Percentiles rank a stretch among this genome's conserved stretches.
Conservation (phyloP, 495 filamentous ascomycete genomes). For the Daldinia grandis region DNA sequence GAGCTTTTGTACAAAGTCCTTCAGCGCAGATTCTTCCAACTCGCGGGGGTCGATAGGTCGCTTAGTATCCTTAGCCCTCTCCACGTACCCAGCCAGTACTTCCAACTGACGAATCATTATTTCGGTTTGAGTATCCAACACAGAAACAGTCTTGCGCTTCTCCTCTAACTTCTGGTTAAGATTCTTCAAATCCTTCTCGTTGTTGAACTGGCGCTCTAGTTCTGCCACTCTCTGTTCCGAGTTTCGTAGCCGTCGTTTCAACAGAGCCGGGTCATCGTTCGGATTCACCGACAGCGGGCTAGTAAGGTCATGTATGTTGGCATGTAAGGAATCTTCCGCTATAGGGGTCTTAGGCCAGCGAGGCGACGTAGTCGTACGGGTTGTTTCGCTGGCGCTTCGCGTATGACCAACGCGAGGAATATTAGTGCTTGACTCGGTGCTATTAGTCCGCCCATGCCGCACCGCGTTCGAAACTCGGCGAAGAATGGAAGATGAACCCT, state of each 20-base stretch:
- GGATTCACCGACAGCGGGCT: constrained; percentile 73
- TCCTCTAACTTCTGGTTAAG: constrained; percentile 87
- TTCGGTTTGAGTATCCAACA: constrained; percentile 92
- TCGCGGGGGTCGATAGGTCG: constrained; percentile 76
- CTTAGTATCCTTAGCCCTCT: constrained; percentile 74
- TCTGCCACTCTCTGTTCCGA: constrained; percentile 84
- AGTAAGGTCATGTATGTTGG: constrained; percentile 68
- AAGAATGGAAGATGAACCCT: constrained; percentile 76
- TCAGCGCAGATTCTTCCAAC: constrained; percentile 83
- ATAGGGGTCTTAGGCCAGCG: constrained; percentile 78
- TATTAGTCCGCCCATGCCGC: constrained; percentile 91
- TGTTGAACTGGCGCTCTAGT: constrained; percentile 74
- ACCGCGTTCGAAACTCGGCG: constrained; percentile 91
- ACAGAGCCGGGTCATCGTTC: constrained; percentile 73
- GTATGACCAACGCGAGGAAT: constrained; percentile 54
- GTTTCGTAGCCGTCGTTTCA: constrained; percentile 80
- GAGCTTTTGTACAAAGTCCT: constrained; percentile 86
- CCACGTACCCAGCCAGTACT: constrained; percentile 72
- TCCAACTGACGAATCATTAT: constrained; percentile 93
- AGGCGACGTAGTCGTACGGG: constrained; percentile 62
- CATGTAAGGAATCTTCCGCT: constrained; percentile 66
- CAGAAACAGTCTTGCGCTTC: constrained; percentile 96
- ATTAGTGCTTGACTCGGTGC: constrained; percentile 62
- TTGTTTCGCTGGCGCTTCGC: constrained; percentile 65
- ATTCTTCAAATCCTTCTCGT: constrained; percentile 80